Conservation (phyloP, 306 rosid species). For the Alnus glutinosa region DNA sequence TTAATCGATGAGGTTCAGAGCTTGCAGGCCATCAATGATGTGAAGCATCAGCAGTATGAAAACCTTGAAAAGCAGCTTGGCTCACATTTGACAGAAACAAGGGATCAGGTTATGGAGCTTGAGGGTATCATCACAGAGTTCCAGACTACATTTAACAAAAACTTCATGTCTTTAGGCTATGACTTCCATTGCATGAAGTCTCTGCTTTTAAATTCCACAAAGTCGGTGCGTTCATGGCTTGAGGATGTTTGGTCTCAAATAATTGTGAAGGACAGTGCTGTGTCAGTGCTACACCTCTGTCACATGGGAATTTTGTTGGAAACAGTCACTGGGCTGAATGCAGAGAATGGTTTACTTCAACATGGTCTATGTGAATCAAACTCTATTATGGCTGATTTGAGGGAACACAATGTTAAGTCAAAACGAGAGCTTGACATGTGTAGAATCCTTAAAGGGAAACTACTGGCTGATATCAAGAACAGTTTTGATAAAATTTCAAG, state of each 20-base stretch:
- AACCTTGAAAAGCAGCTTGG: conserved; percentile 42
- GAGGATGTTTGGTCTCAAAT: conserved; percentile 88
- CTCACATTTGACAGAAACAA: conserved; percentile 55
- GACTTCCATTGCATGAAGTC: conserved; percentile 64
- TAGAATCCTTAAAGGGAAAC: conserved; percentile 70
- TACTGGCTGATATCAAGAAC: conserved; percentile 72
- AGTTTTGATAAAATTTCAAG: conserved; percentile 72
- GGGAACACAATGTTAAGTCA: conserved; percentile 66
- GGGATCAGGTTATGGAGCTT: conserved; percentile 49
- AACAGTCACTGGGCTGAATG: conserved; percentile 85
- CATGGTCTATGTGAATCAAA: conserved; percentile 75
- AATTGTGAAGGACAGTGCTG: conserved; percentile 74
- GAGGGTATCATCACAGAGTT: conserved; percentile 60
- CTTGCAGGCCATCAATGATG: conserved; percentile 51
- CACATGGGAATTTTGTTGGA: conserved; percentile 84
- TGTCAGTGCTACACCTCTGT: conserved; percentile 85
- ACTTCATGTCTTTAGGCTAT: conserved; percentile 45
- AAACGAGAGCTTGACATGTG: conserved; percentile 87
- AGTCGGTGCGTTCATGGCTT: conserved; percentile 65
- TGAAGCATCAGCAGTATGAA: conserved; percentile 51
- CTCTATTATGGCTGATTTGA: conserved; percentile 62
- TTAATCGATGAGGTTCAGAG: conserved; percentile 60
- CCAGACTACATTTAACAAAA: conserved; percentile 43
- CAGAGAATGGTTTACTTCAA: conserved; percentile 83
- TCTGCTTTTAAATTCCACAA: conserved; percentile 52